These are phyloP conservation scores for Lodderomyces parapsilosis DNA, from an alignment of 1,139 yeast species.

Conservation along the genomic window DNA sequence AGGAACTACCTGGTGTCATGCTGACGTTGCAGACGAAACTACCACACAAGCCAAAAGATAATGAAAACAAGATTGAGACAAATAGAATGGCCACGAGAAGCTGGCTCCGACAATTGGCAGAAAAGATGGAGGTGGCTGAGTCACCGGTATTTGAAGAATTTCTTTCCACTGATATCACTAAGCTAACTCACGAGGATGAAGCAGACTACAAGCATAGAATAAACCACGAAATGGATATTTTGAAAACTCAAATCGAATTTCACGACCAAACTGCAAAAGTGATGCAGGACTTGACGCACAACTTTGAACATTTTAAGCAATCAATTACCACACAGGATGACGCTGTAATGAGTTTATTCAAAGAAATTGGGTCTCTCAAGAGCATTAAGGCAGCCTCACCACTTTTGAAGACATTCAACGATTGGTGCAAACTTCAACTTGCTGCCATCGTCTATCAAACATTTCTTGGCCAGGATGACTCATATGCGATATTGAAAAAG, in stretches of 20 bases:
- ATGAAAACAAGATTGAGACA: slow-evolving; percentile 21
- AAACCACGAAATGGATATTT: slow-evolving; percentile 58
- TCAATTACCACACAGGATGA: slow-evolving; percentile 50
- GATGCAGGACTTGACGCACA: slow-evolving; percentile 43
- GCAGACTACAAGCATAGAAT: slow-evolving; percentile 57
- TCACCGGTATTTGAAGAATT: slow-evolving; percentile 54
- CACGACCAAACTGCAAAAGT: slow-evolving; percentile 60
- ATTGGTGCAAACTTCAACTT: slow-evolving; percentile 78
- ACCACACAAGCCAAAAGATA: slow-evolving; percentile 53
- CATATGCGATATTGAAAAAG: slow-evolving; percentile 71
- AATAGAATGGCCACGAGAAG: slow-evolving; percentile 69
- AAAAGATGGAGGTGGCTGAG: slow-evolving; percentile 55
- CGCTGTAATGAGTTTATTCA: slow-evolving; percentile 50
- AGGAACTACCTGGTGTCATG: slow-evolving; percentile 67
- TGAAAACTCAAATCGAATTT: slow-evolving; percentile 69
- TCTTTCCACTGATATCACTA: slow-evolving; percentile 5
- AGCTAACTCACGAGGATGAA: slow-evolving; percentile 38
- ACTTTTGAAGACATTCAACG: slow-evolving; percentile 64
- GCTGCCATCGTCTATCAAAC: slow-evolving; percentile 81
- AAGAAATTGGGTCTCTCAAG: slow-evolving; percentile 58
- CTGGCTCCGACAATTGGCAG: slow-evolving; percentile 54
- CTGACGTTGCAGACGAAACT: slow-evolving; percentile 50
- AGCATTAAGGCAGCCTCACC: slow-evolving; percentile 65
- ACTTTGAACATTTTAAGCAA: slow-evolving; percentile 56
- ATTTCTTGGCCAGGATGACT: slow-evolving; percentile 76